These are phyloP conservation scores for Anisodus acutangulus DNA, from an alignment of 257 asterid genomes.

Conservation along the genomic window DNA sequence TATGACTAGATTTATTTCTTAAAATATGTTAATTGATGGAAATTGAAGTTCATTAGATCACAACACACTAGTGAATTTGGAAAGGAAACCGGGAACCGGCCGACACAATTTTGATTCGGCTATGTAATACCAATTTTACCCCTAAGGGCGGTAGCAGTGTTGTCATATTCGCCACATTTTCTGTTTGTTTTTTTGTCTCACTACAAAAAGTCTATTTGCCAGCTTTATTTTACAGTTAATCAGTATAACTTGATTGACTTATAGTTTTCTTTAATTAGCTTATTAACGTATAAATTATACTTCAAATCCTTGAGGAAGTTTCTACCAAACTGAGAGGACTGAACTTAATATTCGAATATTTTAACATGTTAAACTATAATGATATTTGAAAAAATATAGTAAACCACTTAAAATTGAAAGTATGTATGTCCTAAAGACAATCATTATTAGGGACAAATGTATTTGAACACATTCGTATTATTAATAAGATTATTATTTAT, in stretches of 20 bases:
- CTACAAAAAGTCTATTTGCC: constrained; percentile 22
- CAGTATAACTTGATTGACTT: constrained; percentile 19
- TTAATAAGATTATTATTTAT: no score
- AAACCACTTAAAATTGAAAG: no score
- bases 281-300: neutral
- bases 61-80: no score
- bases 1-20: no score
- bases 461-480: no score
- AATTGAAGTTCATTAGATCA: no score
- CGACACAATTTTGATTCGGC: neutral
- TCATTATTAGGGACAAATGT: no score
- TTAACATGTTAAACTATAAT: no score
- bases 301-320: constrained; percentile 6
- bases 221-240: constrained; percentile 34
- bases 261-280: neutral
- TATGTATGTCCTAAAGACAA: no score
- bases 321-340: neutral
- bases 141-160: neutral
- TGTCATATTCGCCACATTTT: neutral
- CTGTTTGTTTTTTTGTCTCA: neutral
- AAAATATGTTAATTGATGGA: no score
- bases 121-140: neutral
- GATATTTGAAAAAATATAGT: no score
- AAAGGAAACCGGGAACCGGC: neutral
- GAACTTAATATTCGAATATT: neutral